phyloP scores from a whole-genome alignment of 768 basidiomycete genomes.

The Podaxis carcinomalis region DNA sequence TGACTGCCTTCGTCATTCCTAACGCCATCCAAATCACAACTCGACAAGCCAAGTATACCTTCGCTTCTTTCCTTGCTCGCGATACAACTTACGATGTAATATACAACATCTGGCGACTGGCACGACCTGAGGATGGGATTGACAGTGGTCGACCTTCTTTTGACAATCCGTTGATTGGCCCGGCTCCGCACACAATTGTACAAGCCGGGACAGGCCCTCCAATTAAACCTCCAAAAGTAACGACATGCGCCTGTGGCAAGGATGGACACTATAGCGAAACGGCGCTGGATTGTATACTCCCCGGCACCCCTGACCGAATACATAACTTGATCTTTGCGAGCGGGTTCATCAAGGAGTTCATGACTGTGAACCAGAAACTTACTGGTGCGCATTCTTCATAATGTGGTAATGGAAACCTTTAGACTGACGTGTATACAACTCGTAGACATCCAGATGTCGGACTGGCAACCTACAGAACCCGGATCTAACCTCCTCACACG shows the following conservation, averaged over 20 bases:
- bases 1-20: slow-evolving; percentile 97
- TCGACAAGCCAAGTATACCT: slow-evolving; percentile 79
- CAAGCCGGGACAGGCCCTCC: slow-evolving; percentile 1
- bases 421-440: neutral
- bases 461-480: slow-evolving; percentile 74
- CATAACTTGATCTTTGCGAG: slow-evolving; percentile 96
- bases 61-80: slow-evolving; percentile 93
- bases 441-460: slow-evolving; percentile 90
- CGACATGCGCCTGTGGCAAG: slow-evolving; percentile 71
- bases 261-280: slow-evolving; percentile 70
- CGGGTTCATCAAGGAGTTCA: slow-evolving; percentile 93
- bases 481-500: slow-evolving; percentile 71
- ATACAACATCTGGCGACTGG: slow-evolving; percentile 91
- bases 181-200: neutral
- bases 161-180: slow-evolving; percentile 19
- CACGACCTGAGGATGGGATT: slow-evolving; percentile 62
- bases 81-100: slow-evolving; percentile 97
- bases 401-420: neutral
- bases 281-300: slow-evolving; percentile 75
- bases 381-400: slow-evolving; percentile 50
- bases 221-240: slow-evolving; percentile 40
- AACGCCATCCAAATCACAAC: slow-evolving; percentile 93
- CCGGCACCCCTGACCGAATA: slow-evolving; percentile 91
- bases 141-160: slow-evolving; percentile 31
- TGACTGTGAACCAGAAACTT: slow-evolving; percentile 85